Percentiles rank a stretch among this genome's conserved stretches.
Conservation (phyloP, 2,329 filamentous ascomycete species). For the Sporothrix globosa region DNA sequence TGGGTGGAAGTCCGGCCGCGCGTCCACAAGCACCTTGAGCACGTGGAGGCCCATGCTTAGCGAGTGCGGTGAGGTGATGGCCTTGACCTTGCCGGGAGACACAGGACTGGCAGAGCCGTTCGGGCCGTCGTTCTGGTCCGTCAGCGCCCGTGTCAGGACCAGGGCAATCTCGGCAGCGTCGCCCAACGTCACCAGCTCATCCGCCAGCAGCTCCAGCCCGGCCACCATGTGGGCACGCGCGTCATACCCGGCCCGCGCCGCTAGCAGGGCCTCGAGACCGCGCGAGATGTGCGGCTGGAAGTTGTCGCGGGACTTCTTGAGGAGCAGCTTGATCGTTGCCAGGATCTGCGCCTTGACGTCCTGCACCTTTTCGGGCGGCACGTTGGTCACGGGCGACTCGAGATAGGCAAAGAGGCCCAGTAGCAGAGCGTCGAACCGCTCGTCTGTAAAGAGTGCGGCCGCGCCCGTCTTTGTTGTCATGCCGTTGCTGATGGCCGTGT, state of each 20-base stretch:
- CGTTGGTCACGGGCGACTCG: constrained; percentile 60
- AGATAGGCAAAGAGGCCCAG: constrained; percentile 72
- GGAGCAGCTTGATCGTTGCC: constrained; percentile 71
- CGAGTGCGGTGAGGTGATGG: constrained; percentile 48
- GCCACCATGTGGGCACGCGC: constrained; percentile 71
- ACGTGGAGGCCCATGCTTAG: constrained; percentile 67
- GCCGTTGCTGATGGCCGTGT: constrained; percentile 24
- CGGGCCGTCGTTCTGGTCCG: constrained; percentile 47
- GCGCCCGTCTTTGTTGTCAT: constrained; percentile 21
- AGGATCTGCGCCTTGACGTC: constrained; percentile 76
- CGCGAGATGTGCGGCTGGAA: constrained; percentile 70
- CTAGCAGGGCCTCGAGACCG: constrained; percentile 68
- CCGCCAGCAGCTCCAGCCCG: constrained; percentile 72
- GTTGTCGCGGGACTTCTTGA: constrained; percentile 66
- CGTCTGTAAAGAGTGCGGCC: constrained; percentile 61
- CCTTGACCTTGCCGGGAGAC: neutral
- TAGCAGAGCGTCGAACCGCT: constrained; percentile 70
- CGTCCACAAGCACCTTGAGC: constrained; percentile 62
- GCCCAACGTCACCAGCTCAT: constrained; percentile 70
- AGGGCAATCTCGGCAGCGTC: constrained; percentile 63
- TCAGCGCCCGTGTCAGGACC: constrained; percentile 56
- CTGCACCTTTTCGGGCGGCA: constrained; percentile 66
- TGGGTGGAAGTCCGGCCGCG: constrained; percentile 51
- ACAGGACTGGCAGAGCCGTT: neutral
- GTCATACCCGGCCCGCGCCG: constrained; percentile 68